Conservation (phyloP, 2,329 filamentous ascomycete genomes). For the Alternaria consortialis region DNA sequence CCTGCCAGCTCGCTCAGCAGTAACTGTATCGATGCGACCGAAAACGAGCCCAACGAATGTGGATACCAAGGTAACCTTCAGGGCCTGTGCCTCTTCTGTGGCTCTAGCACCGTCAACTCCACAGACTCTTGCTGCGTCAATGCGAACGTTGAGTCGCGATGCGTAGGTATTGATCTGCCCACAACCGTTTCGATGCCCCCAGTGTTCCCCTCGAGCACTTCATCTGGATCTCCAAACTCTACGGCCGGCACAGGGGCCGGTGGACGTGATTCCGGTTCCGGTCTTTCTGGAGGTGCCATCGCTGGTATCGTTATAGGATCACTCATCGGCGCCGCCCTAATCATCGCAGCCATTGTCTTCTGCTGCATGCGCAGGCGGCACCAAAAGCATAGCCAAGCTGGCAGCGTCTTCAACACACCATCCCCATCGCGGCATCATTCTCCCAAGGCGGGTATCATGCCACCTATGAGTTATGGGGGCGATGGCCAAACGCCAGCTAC, state of each 20-base stretch:
- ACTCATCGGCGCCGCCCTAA: slow-evolving; percentile 72
- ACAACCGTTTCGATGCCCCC: slow-evolving; percentile 69
- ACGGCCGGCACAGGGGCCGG: slow-evolving; percentile 32
- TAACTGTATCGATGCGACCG: slow-evolving; percentile 76
- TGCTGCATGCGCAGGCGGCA: slow-evolving; percentile 68
- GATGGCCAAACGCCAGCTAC: slow-evolving; percentile 48
- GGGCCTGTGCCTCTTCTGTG: slow-evolving; percentile 89
- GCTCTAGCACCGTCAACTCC: slow-evolving; percentile 82
- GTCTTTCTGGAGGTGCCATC: slow-evolving; percentile 84
- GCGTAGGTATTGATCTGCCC: slow-evolving; percentile 79
- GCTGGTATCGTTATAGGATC: slow-evolving; percentile 90
- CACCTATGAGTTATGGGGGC: slow-evolving; percentile 54
- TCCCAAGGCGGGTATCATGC: slow-evolving; percentile 43
- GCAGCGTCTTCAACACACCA: slow-evolving; percentile 89
- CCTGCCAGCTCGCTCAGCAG: slow-evolving; percentile 80
- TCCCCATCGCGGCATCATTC: slow-evolving; percentile 65
- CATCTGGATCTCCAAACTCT: slow-evolving; percentile 60
- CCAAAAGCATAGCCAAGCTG: slow-evolving; percentile 66
- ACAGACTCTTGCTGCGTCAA: slow-evolving; percentile 96
- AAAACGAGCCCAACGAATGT: slow-evolving; percentile 87
- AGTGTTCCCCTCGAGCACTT: slow-evolving; percentile 68
- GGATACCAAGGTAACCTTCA: slow-evolving; percentile 76
- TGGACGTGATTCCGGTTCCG: slow-evolving; percentile 48
- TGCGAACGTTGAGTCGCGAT: slow-evolving; percentile 76
- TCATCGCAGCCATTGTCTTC: slow-evolving; percentile 70